These are phyloP conservation scores for Malassezia pachydermatis DNA, from an alignment of 1,284 basidiomycete species.

Conservation along the genomic window DNA sequence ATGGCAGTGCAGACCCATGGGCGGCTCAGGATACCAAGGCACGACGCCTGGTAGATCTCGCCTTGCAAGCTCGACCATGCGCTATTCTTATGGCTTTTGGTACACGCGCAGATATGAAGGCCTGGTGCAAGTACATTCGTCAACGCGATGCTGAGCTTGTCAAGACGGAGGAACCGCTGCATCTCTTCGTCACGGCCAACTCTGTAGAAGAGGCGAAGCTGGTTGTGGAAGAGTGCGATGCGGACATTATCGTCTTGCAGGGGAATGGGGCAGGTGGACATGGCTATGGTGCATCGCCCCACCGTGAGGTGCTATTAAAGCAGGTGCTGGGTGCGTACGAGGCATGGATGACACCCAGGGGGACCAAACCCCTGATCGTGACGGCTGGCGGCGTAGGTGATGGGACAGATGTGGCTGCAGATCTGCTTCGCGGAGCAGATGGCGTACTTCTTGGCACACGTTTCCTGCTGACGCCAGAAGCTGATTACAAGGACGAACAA, in stretches of 20 bases:
- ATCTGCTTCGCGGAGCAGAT: constrained; percentile 35
- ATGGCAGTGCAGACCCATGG: not conserved
- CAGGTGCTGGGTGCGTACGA: constrained; percentile 17
- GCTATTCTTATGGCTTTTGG: constrained; percentile 45
- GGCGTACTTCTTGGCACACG: constrained; percentile 42
- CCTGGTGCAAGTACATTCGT: constrained; percentile 25
- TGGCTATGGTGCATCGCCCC: constrained; percentile 33
- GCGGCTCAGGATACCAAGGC: not conserved
- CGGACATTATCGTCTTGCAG: constrained; percentile 38
- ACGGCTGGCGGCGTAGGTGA: constrained; percentile 38
- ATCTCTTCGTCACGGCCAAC: constrained; percentile 34
- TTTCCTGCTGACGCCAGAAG: constrained; percentile 39
- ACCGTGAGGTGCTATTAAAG: constrained; percentile 25
- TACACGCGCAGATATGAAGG: constrained; percentile 21
- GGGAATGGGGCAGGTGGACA: constrained; percentile 40
- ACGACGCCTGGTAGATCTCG: constrained; percentile 25
- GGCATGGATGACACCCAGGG: constrained; percentile 14
- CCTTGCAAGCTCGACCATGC: constrained; percentile 22
- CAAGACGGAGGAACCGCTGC: constrained; percentile 13
- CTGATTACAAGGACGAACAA: constrained; percentile 30
- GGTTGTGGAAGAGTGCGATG: constrained; percentile 25
- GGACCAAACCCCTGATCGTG: constrained; percentile 21
- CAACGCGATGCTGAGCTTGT: constrained; percentile 24
- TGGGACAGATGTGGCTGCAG: constrained; percentile 26
- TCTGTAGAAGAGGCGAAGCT: constrained; percentile 23